These are phyloP conservation scores for Nemania serpens DNA, from an alignment of 2,329 filamentous ascomycete genomes.

Conservation along the genomic window DNA sequence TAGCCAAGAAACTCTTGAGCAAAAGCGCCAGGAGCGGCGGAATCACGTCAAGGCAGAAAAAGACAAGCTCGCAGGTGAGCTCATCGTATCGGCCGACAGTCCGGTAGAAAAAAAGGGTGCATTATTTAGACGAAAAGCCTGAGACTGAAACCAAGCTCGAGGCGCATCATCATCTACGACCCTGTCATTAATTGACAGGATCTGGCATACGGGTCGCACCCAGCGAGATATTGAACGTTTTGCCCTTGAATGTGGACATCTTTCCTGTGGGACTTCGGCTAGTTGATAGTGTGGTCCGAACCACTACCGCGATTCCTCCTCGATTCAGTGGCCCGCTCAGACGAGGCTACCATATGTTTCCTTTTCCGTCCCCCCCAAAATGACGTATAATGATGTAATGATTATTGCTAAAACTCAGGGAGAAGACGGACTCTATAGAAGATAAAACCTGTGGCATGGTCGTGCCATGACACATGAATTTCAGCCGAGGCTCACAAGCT, in stretches of 20 bases:
- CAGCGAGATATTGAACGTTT: neutral
- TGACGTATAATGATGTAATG: slow-evolving; percentile 24
- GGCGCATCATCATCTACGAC: slow-evolving; percentile 25
- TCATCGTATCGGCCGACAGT: slow-evolving; percentile 42
- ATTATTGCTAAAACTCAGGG: slow-evolving; percentile 10
- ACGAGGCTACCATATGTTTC: neutral
- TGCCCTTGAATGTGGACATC: neutral
- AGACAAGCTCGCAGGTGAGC: slow-evolving; percentile 43
- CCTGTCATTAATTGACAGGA: neutral
- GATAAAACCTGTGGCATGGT: neutral
- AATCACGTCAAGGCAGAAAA: slow-evolving; percentile 53
- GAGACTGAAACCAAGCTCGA: slow-evolving; percentile 40
- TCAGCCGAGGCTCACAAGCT: neutral
- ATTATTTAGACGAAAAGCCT: slow-evolving; percentile 48
- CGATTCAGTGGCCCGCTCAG: neutral
- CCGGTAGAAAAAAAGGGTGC: slow-evolving; percentile 49
- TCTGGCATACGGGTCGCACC: neutral
- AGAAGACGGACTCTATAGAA: neutral
- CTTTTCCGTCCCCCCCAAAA: neutral
- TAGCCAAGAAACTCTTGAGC: slow-evolving; percentile 80
- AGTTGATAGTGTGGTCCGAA: neutral
- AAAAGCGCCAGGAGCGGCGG: slow-evolving; percentile 71
- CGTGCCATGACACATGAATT: slow-evolving; percentile 6
- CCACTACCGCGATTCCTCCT: neutral
- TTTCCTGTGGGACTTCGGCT: neutral